Evolutionary conservation across 495 filamentous ascomycete species (phyloP).

Genomic region (Penicillium turbatum): DNA sequence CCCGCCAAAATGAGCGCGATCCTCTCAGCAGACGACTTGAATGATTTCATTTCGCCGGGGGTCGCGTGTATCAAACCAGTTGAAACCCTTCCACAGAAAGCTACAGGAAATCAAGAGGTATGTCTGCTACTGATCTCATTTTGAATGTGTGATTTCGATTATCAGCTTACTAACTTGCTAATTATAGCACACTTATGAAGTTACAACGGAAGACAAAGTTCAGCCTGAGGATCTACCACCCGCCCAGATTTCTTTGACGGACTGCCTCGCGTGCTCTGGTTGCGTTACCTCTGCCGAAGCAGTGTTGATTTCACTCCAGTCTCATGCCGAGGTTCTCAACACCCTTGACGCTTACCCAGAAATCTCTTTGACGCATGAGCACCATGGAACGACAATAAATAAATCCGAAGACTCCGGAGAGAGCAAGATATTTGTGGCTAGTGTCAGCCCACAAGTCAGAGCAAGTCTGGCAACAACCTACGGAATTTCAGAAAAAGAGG

Average conservation of each 20-base stretch:
- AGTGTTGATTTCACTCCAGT: conserved; percentile 87
- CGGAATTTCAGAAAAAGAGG: conserved; percentile 65
- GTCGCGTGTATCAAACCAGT: conserved; percentile 98
- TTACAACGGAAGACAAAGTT: conserved; percentile 83
- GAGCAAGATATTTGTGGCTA: conserved; percentile 77
- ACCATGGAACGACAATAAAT: conserved; percentile 23
- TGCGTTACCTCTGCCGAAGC: conserved; percentile 98
- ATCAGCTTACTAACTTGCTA: conserved; percentile 18
- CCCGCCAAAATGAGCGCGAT: conserved; percentile 80
- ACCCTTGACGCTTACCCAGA: conserved; percentile 66
- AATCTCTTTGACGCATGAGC: conserved; percentile 30
- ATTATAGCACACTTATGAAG: conserved; percentile 70
- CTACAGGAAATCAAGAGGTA: conserved; percentile 32
- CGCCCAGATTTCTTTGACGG: conserved; percentile 91
- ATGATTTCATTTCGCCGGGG: conserved; percentile 97
- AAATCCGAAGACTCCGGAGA: conserved; percentile 35
- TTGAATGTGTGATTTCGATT: not conserved
- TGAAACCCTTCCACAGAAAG: conserved; percentile 71
- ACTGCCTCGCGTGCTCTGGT: conserved; percentile 95
- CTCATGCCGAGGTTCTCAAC: conserved; percentile 82
- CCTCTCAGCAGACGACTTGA: conserved; percentile 90
- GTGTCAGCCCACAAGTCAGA: conserved; percentile 83
- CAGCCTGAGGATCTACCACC: conserved; percentile 51
- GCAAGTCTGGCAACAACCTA: conserved; percentile 83
- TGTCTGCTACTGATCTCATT: conserved; percentile 9